These are phyloP conservation scores for Nothophaeocryptopus gaeumannii DNA, from an alignment of 2,329 filamentous ascomycete genomes.

Conservation along the genomic window DNA sequence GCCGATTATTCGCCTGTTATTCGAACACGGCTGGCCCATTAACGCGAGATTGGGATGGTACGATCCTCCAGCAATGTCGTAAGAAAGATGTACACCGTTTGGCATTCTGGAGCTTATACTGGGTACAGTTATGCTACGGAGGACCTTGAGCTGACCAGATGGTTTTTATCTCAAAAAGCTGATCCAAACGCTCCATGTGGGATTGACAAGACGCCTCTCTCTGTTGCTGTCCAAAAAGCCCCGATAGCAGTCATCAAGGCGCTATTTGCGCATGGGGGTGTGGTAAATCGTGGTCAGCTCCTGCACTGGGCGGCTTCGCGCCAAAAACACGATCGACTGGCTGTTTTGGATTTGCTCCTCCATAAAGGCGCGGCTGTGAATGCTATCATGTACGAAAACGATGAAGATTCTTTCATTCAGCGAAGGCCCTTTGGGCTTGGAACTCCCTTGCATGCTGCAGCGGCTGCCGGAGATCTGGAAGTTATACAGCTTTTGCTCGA, in stretches of 20 bases:
- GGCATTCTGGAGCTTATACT: neutral
- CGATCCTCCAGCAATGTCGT: constrained; percentile 7
- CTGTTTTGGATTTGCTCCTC: constrained; percentile 5
- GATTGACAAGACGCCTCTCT: constrained; percentile 18
- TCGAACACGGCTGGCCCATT: constrained; percentile 9
- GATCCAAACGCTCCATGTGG: constrained; percentile 19
- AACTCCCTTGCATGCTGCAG: constrained; percentile 8
- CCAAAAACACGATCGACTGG: constrained; percentile 3
- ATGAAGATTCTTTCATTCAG: constrained; percentile 4
- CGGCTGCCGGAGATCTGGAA: constrained; percentile 3
- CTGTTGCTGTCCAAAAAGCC: constrained; percentile 9
- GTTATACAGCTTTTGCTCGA: constrained; percentile 7
- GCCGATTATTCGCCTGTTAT: constrained; percentile 3
- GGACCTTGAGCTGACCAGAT: constrained; percentile 7
- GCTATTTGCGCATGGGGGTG: constrained; percentile 11
- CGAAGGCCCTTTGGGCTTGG: constrained; percentile 8
- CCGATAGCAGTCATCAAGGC: constrained; percentile 12
- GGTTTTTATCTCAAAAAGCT: constrained; percentile 15
- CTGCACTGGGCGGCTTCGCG: constrained; percentile 14
- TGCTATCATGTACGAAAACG: constrained; percentile 10
- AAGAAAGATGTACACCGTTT: no score
- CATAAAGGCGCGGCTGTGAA: constrained; percentile 7
- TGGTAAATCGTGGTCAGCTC: constrained; percentile 12
- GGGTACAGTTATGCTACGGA: constrained; percentile 3
- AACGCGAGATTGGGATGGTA: constrained; percentile 8